Conservation (phyloP, 2,329 filamentous ascomycete genomes). For the Metarhizium anisopliae region DNA sequence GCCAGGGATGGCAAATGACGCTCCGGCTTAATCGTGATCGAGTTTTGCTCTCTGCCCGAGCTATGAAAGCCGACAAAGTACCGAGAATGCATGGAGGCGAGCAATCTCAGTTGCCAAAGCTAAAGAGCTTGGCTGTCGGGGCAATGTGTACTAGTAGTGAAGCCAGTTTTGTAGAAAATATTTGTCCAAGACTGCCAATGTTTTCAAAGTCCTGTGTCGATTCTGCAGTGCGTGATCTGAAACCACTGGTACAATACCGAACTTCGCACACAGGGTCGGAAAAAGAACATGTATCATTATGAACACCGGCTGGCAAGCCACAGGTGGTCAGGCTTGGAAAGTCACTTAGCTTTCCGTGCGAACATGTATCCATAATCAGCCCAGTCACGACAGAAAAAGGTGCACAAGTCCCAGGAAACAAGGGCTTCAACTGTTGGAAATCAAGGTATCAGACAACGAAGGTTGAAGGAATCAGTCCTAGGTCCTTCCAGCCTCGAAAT, state of each 20-base stretch:
- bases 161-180: slow-evolving; percentile 1
- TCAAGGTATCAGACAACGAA: not conserved
- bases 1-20: slow-evolving; percentile 72
- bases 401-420: no score
- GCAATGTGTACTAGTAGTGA: slow-evolving; percentile 22
- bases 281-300: not conserved
- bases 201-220: not conserved
- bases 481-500: not conserved
- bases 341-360: not conserved
- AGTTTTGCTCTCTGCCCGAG: slow-evolving; percentile 63
- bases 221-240: not conserved
- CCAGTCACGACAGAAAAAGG: not conserved
- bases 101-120: slow-evolving; percentile 54
- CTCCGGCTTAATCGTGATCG: slow-evolving; percentile 99
- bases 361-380: not conserved
- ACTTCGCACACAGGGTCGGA: not conserved
- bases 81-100: slow-evolving; percentile 64
- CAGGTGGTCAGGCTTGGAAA: not conserved
- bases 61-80: slow-evolving; percentile 52
- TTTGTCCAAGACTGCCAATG: not conserved
- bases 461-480: not conserved
- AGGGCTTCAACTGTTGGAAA: not conserved
- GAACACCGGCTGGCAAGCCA: not conserved
- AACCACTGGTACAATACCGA: not conserved
- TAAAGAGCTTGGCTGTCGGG: slow-evolving; percentile 43